Percentiles rank a stretch among this genome's conserved stretches.
Conservation (phyloP, 2,329 filamentous ascomycete genomes). For the Pseudogymnoascus sp. region DNA sequence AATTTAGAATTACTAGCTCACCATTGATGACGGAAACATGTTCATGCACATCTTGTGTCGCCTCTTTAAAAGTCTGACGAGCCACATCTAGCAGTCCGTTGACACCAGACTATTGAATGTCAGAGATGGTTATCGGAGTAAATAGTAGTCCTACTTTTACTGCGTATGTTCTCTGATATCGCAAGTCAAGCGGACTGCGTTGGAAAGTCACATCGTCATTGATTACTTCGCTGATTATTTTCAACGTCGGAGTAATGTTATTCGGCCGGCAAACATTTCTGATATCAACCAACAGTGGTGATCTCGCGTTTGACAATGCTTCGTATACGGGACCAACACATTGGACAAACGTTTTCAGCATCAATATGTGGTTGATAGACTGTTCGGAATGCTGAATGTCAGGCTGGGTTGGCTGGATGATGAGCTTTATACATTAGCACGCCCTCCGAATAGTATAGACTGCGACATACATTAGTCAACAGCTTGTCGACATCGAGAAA, state of each 20-base stretch:
- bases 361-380: slow-evolving; percentile 76
- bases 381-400: slow-evolving; percentile 66
- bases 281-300: slow-evolving; percentile 57
- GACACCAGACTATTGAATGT: slow-evolving; percentile 54
- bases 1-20: slow-evolving; percentile 27
- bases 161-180: slow-evolving; percentile 85
- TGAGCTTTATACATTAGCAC: slow-evolving; percentile 46
- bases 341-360: slow-evolving; percentile 73
- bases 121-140: neutral
- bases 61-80: slow-evolving; percentile 81
- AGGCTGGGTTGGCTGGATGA: slow-evolving; percentile 60
- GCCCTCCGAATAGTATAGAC: neutral
- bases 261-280: slow-evolving; percentile 59
- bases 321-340: slow-evolving; percentile 60
- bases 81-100: slow-evolving; percentile 84
- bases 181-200: slow-evolving; percentile 70
- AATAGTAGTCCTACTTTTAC: slow-evolving; percentile 53
- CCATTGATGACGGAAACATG: slow-evolving; percentile 61
- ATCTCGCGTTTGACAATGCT: slow-evolving; percentile 56
- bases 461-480: slow-evolving; percentile 55
- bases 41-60: slow-evolving; percentile 66
- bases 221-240: slow-evolving; percentile 60
- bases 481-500: slow-evolving; percentile 75
- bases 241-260: slow-evolving; percentile 50
- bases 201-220: slow-evolving; percentile 76